Evolutionary conservation across 2,329 filamentous ascomycete species (phyloP).

Genomic region (Ophiostoma montium): DNA sequence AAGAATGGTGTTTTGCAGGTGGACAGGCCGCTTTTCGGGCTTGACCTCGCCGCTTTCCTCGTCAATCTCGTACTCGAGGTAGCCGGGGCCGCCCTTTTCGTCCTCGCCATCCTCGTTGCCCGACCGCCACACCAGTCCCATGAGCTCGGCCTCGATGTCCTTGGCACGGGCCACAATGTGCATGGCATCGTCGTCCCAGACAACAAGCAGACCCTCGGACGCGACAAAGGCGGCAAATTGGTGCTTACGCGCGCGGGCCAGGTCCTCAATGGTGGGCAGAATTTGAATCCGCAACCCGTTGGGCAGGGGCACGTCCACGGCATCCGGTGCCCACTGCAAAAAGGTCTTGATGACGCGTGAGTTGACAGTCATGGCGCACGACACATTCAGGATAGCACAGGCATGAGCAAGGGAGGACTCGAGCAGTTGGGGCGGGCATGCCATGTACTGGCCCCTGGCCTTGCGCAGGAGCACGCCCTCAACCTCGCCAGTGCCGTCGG

Average conservation of each 20-base stretch:
- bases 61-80: constrained; percentile 43
- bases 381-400: constrained; percentile 56
- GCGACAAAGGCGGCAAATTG: constrained; percentile 72
- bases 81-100: constrained; percentile 27
- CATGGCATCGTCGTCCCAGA: constrained; percentile 71
- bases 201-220: constrained; percentile 54
- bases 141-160: constrained; percentile 60
- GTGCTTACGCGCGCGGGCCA: constrained; percentile 57
- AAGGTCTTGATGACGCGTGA: constrained; percentile 69
- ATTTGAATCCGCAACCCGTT: constrained; percentile 69
- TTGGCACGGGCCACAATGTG: constrained; percentile 56
- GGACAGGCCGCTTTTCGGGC: constrained; percentile 49
- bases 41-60: constrained; percentile 56
- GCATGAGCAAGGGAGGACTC: constrained; percentile 49
- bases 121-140: constrained; percentile 61
- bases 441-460: constrained; percentile 52
- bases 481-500: constrained; percentile 49
- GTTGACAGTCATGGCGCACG: constrained; percentile 70
- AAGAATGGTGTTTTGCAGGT: constrained; percentile 55
- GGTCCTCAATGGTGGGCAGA: constrained; percentile 54
- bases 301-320: constrained; percentile 59
- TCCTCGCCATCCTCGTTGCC: constrained; percentile 38
- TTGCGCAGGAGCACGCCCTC: constrained; percentile 65
- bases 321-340: constrained; percentile 56
- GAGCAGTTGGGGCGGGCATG: constrained; percentile 52